phyloP scores from a whole-genome alignment of 768 basidiomycete genomes.

The Scleroderma bovista region DNA sequence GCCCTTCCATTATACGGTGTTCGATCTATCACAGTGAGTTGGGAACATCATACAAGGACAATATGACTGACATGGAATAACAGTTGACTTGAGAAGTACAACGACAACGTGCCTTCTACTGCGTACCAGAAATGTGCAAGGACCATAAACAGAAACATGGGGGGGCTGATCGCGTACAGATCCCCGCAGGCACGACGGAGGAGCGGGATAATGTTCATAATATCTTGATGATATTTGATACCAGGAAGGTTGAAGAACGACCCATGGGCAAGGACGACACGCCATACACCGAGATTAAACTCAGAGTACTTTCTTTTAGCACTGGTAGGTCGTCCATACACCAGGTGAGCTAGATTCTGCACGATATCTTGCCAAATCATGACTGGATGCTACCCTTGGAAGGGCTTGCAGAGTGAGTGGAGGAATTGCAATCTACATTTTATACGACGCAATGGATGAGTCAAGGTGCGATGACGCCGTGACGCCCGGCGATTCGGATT shows the following conservation, averaged over 20 bases:
- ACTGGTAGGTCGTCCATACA: background rate
- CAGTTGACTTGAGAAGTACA: constrained; percentile 19
- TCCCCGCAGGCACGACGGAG: constrained; percentile 15
- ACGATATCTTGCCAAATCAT: background rate
- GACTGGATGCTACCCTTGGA: background rate
- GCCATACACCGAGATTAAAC: constrained; percentile 19
- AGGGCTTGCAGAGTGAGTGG: background rate
- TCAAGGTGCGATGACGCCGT: no score
- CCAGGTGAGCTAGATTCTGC: background rate
- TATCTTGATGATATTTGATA: constrained; percentile 5
- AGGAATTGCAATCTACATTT: background rate
- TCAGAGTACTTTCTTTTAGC: constrained; percentile 4
- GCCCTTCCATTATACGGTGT: constrained; percentile 6
- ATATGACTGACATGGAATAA: constrained; percentile 15
- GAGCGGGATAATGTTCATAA: constrained; percentile 1
- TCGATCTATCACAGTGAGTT: constrained; percentile 17
- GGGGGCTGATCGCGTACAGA: constrained; percentile 20
- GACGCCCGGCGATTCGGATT: no score
- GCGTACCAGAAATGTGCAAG: constrained; percentile 13
- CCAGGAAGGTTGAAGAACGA: constrained; percentile 1
- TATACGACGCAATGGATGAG: background rate
- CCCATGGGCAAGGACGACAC: constrained; percentile 14
- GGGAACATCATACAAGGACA: background rate
- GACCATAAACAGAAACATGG: constrained; percentile 9
- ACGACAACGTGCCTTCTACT: constrained; percentile 12